Base-by-base conservation (phyloP, 2,329 filamentous ascomycete genomes). In the Aspergillus sp. region DNA sequence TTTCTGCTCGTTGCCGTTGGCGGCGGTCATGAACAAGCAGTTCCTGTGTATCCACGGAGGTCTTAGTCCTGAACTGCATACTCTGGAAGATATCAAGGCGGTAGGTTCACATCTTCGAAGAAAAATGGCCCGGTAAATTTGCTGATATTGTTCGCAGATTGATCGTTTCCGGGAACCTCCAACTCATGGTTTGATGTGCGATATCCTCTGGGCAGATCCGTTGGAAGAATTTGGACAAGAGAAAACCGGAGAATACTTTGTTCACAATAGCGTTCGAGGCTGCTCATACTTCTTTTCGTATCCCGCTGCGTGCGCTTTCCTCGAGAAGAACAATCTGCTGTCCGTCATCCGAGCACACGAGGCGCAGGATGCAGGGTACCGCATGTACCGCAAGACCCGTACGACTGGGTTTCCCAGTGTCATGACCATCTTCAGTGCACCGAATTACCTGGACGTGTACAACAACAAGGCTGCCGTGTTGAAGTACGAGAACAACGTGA, bases 241-340 rank as follows among this genome's bases (percentile, higher is more conserved):
- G 73, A 98, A 97, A 76, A 94, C 90, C 0, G 91, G 88, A 53
- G 93, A 98, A 65, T 97, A 88, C 71, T 98, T 96, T 71, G 74
- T 97, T 49, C 93, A 98, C 75, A 98, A 98, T 71, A 90, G 97
- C 67, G 93, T 98, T 44, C 86, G 93, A 68, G 93, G 93, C 46
- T 98, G 93, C 71, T 97, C 93, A 2, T 98, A 96, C 75, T 98
- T 98, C 76, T 98, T 98, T 73, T 96, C 90, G 10, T 98, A 98
- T 65, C 91, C 90, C 2, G 90, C 93, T 5, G 93, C 93, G 29
- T 98, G 93, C 71, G 87, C 88, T 9, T 98, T 98, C 74, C 77
- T 98, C 51, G 93, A 98, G 72, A 97, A 97, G 79, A 98, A 98
- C 74, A 98, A 97, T 64, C 76, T 98, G 7, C 80, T 98, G 38